Conservation (phyloP, 225 moss, liverwort and hornwort species). For the Polytrichum formosum region DNA sequence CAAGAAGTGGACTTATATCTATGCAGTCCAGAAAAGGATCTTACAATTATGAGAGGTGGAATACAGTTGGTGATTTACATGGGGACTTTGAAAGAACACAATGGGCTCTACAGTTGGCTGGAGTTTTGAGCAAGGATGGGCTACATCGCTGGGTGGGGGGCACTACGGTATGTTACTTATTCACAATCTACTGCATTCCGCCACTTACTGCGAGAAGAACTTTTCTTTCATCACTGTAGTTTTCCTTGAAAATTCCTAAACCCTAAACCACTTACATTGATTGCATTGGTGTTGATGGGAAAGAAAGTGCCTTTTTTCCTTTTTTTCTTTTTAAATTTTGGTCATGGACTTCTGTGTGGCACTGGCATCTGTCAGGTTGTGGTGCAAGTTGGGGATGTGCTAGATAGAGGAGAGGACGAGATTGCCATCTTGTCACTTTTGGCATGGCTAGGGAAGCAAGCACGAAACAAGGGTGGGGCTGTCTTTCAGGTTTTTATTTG, state of each 20-base stretch:
- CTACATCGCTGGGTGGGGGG: slow-evolving; percentile 80
- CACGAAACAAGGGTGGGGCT: slow-evolving; percentile 81
- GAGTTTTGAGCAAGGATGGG: slow-evolving; percentile 83
- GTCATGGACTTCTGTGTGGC: not conserved
- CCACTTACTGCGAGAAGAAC: too few relatives aligned
- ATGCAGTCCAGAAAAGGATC: not conserved
- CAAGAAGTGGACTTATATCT: not conserved
- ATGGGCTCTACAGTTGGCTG: slow-evolving; percentile 72
- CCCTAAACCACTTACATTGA: too few relatives aligned
- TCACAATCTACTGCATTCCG: not conserved
- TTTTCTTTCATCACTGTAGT: too few relatives aligned
- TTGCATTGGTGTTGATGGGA: too few relatives aligned
- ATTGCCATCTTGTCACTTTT: slow-evolving; percentile 91
- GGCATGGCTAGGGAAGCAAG: slow-evolving; percentile 80
- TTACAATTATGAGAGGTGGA: slow-evolving; percentile 3
- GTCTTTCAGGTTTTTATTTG: slow-evolving; percentile 77
- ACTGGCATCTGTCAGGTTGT: slow-evolving; percentile 49
- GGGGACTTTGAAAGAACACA: slow-evolving; percentile 80
- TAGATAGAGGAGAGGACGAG: slow-evolving; percentile 92
- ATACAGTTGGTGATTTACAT: slow-evolving; percentile 90
- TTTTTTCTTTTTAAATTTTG: too few relatives aligned
- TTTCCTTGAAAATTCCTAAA: too few relatives aligned
- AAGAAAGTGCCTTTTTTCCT: too few relatives aligned
- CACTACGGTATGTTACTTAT: slow-evolving; percentile 46
- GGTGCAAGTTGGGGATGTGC: slow-evolving; percentile 94